Conservation (phyloP, 768 basidiomycete species). For the Lactarius sp. region DNA sequence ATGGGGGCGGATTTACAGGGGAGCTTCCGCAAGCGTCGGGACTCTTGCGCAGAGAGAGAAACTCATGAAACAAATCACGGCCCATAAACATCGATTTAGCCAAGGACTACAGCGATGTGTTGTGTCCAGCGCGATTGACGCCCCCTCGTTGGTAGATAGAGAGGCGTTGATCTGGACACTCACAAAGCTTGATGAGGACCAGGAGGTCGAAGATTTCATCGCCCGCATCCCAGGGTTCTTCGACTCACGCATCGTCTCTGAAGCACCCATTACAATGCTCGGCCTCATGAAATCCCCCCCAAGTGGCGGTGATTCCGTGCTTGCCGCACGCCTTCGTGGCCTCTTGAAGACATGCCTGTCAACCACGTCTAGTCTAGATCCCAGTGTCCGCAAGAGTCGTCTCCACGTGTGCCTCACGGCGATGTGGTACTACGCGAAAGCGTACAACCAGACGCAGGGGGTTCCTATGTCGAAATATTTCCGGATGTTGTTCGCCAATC, state of each 20-base stretch:
- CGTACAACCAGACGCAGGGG: not conserved
- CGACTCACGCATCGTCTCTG: slow-evolving; percentile 5
- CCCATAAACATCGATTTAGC: not conserved
- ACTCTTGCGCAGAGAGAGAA: not conserved
- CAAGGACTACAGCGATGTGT: not conserved
- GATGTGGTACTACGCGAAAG: slow-evolving; percentile 3
- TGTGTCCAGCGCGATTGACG: not conserved
- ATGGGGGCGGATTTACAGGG: not conserved
- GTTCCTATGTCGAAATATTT: not conserved
- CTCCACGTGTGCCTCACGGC: not conserved
- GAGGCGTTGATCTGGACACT: slow-evolving; percentile 10
- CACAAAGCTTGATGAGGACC: slow-evolving; percentile 1
- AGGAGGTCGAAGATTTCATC: slow-evolving; percentile 2
- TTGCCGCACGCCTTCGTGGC: slow-evolving; percentile 2
- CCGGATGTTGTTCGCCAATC: not conserved
- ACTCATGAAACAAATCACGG: not conserved
- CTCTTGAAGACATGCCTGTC: slow-evolving; percentile 4
- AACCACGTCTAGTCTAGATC: not conserved
- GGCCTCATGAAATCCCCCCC: not conserved
- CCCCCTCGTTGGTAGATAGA: not conserved
- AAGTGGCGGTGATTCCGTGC: slow-evolving; percentile 1
- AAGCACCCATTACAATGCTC: not conserved
- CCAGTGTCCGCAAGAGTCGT: not conserved
- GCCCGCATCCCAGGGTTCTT: slow-evolving; percentile 7
- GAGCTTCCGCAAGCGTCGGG: not conserved